A percentile compares a stretch with the other conserved stretches of the same genome.
phyloP scores from a whole-genome alignment of 495 filamentous ascomycete species.

The Aspergillus ostianus region DNA sequence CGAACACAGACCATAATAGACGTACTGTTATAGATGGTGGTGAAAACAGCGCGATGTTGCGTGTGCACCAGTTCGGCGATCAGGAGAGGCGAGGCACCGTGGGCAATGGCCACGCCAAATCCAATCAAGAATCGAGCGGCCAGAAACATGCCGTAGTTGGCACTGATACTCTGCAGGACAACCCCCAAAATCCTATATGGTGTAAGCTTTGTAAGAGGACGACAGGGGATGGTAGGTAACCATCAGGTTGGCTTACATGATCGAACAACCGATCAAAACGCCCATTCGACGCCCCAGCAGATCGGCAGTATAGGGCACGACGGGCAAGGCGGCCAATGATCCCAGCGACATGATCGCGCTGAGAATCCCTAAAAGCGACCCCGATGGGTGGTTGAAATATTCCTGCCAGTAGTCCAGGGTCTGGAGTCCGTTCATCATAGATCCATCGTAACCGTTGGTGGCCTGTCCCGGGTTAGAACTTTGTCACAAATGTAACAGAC shows the following conservation, averaged over 20 bases:
- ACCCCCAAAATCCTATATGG: conserved; percentile 45
- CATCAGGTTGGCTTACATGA: conserved; percentile 54
- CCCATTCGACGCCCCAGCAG: conserved; percentile 59
- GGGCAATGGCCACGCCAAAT: conserved; percentile 67
- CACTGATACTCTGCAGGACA: conserved; percentile 51
- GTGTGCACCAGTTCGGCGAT: conserved; percentile 65
- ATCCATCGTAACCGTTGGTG: conserved; percentile 68
- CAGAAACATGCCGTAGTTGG: conserved; percentile 40
- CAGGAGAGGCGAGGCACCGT: conserved; percentile 61
- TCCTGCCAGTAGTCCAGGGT: conserved; percentile 35
- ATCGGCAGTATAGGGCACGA: conserved; percentile 63
- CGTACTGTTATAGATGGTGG: conserved; percentile 64
- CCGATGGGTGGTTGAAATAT: conserved; percentile 48
- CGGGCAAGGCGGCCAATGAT: conserved; percentile 59
- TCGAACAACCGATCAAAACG: conserved; percentile 58
- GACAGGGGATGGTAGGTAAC: conserved; percentile 18
- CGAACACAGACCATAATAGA: conserved; percentile 24
- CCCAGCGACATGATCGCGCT: conserved; percentile 69
- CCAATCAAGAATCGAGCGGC: conserved; percentile 25
- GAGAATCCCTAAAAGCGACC: conserved; percentile 58
- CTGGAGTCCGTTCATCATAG: conserved; percentile 45
- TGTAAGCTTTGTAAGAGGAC: neutral
- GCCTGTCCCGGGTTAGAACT: conserved; percentile 25
- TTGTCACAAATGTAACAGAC: conserved; percentile 1
- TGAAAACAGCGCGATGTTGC: conserved; percentile 64